A percentile compares a stretch with the other conserved stretches of the same genome.
Conservation (phyloP, 1,284 basidiomycete genomes). For the Coriolopsis trogii region DNA sequence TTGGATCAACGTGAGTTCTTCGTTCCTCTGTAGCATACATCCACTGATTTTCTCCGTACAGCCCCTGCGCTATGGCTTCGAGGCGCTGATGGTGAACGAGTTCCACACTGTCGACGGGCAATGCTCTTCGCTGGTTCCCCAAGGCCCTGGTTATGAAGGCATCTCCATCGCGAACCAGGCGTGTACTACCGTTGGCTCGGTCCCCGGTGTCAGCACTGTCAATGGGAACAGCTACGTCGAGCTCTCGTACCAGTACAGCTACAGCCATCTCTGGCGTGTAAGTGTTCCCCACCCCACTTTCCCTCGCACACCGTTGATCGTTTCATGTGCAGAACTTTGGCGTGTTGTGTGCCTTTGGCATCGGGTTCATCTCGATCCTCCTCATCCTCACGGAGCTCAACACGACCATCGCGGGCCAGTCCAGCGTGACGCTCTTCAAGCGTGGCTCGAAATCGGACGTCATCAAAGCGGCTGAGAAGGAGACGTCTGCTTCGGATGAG, state of each 20-base stretch:
- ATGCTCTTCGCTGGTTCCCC: conserved; percentile 47
- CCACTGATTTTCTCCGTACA: too few relatives aligned
- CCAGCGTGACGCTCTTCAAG: conserved; percentile 46
- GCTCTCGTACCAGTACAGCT: conserved; percentile 66
- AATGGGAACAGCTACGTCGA: conserved; percentile 56
- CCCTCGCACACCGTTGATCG: background rate
- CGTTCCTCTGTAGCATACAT: too few relatives aligned
- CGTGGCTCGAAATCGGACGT: conserved; percentile 35
- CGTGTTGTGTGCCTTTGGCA: conserved; percentile 54
- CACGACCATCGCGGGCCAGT: conserved; percentile 35
- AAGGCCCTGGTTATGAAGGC: conserved; percentile 55
- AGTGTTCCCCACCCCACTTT: conserved; percentile 29
- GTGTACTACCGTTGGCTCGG: conserved; percentile 60
- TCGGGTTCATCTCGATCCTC: conserved; percentile 49
- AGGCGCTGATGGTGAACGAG: conserved; percentile 58
- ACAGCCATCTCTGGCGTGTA: conserved; percentile 70
- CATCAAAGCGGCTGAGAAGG: conserved; percentile 21
- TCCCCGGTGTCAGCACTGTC: conserved; percentile 49
- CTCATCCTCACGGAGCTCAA: conserved; percentile 57
- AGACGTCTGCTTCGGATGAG: too few relatives aligned
- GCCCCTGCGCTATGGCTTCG: conserved; percentile 56
- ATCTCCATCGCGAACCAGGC: conserved; percentile 58
- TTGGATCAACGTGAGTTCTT: conserved; percentile 56
- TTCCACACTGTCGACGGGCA: conserved; percentile 48
- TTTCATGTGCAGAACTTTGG: conserved; percentile 66